These are phyloP conservation scores for Thalassiosira hispida DNA, from an alignment of 352 stramenopile genomes.

Conservation along the genomic window DNA sequence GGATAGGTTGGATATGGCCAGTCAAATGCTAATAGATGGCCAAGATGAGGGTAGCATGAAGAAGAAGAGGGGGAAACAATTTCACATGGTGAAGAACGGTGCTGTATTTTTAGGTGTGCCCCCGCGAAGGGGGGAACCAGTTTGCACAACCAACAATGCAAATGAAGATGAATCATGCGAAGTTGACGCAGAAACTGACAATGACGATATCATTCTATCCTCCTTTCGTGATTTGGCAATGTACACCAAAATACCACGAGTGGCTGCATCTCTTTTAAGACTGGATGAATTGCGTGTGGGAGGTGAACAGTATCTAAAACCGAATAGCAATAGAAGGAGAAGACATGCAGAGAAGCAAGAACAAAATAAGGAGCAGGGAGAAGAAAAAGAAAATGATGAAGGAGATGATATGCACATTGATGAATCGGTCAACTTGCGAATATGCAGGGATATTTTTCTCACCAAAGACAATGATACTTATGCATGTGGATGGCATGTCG, in stretches of 20 bases:
- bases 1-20: conserved; percentile 44
- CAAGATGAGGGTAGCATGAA: conserved; percentile 12
- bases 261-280: conserved; percentile 40
- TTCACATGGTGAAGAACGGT: conserved; percentile 56
- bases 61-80: conserved; percentile 34
- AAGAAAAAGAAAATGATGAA: neutral
- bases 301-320: conserved; percentile 28
- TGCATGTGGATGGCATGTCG: conserved; percentile 79
- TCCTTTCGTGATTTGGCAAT: conserved; percentile 48
- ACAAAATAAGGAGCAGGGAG: neutral
- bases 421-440: conserved; percentile 37
- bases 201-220: conserved; percentile 18
- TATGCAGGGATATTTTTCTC: conserved; percentile 70
- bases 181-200: neutral
- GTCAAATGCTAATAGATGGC: conserved; percentile 24
- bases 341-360: neutral
- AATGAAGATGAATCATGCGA: conserved; percentile 6
- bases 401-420: conserved; percentile 12
- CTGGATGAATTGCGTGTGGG: conserved; percentile 45
- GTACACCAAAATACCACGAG: conserved; percentile 51
- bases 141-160: conserved; percentile 1
- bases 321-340: conserved; percentile 4
- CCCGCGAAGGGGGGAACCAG: neutral
- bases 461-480: conserved; percentile 74
- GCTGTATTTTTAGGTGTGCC: conserved; percentile 53